Evolutionary conservation across 164 flowering plant genomes (phyloP), one percentile per base, ranked within the genome.

Genomic region (Chimonanthus praecox): DNA sequence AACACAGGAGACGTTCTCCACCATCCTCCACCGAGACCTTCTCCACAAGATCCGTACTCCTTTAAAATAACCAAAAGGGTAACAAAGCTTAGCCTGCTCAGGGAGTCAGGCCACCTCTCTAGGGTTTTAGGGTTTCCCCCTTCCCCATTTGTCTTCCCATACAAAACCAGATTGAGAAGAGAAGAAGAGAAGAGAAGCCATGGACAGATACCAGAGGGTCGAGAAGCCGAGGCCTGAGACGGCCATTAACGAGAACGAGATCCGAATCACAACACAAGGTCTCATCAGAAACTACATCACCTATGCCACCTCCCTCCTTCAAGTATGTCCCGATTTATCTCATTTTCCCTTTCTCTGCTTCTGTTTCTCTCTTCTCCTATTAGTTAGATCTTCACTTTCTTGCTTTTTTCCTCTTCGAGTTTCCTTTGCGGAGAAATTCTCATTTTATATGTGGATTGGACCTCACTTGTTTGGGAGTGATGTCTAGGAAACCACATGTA

Each of bases 251-350:
- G 92, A 88, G 79, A 90, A 90, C 72, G 92, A 90, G 85, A 87
- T 86, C 79, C 87, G 95, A 44, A 85, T 92, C 83, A 92, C 97
- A 6, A 75, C 90, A 0, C 90, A 86, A 63, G 98, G 98, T n/a
- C 81, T 83, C 16, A 82, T 92, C 20, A 73, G 90, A 7, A 92
- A 88, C 85, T 92, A 91, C 72, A 81, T 91, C 86, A 87, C 75
- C 80, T 92, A 92, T 74, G 94, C 90, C 21, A 75, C 86, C 51
- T 72, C 83, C 68, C 91, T 92, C 47, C 89, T 92, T 74, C 91
- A 88, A 90, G 96, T 88, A 64, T 21, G 1, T 48, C 13, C 9
- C 16, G 11, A 15, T 68, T 6, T 68, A 21, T 68, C 54, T 15
- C 20, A 13, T 16, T 15, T 7, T 4, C 49, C 6, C 33, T 63